These are phyloP conservation scores for Hermanozyma aechmeae DNA, from an alignment of 805 yeast species.

Conservation along the genomic window DNA sequence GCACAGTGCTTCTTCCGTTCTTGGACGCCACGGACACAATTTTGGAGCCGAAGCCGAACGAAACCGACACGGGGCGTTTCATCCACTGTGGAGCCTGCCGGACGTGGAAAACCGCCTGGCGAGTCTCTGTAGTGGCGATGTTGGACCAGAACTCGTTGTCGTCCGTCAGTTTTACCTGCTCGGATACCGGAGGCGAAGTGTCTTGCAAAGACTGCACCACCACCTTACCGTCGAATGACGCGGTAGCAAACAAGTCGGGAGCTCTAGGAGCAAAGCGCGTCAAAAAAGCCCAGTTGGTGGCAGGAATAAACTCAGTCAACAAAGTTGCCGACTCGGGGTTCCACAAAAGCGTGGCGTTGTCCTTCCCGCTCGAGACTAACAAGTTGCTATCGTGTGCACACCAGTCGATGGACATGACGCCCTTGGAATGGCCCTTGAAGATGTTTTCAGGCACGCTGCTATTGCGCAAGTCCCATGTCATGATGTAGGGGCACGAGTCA, in stretches of 20 bases:
- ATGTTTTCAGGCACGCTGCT: conserved; percentile 81
- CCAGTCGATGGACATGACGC: conserved; percentile 90
- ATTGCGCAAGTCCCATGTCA: conserved; percentile 92
- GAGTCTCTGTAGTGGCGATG: conserved; percentile 57
- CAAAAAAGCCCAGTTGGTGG: conserved; percentile 91
- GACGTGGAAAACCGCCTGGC: conserved; percentile 61
- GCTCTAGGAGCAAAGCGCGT: conserved; percentile 78
- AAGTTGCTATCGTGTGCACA: conserved; percentile 71
- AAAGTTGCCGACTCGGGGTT: conserved; percentile 68
- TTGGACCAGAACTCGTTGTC: conserved; percentile 86
- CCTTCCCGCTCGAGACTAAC: conserved; percentile 86
- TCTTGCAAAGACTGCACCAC: conserved; percentile 83
- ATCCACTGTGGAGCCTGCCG: conserved; percentile 90
- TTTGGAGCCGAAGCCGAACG: conserved; percentile 93
- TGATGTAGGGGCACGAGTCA: conserved; percentile 69
- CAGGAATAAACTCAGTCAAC: conserved; percentile 81
- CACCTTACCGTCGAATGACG: conserved; percentile 80
- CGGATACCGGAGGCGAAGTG: conserved; percentile 49
- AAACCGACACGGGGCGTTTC: conserved; percentile 59
- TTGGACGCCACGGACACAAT: conserved; percentile 46
- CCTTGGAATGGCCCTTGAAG: conserved; percentile 75
- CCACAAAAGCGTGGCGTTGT: conserved; percentile 83
- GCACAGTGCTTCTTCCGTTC: conserved; percentile 30
- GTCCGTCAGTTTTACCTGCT: conserved; percentile 31
- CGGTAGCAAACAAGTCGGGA: conserved; percentile 85